phyloP scores from a whole-genome alignment of 306 rosid species.

The Dryas octopetala region DNA sequence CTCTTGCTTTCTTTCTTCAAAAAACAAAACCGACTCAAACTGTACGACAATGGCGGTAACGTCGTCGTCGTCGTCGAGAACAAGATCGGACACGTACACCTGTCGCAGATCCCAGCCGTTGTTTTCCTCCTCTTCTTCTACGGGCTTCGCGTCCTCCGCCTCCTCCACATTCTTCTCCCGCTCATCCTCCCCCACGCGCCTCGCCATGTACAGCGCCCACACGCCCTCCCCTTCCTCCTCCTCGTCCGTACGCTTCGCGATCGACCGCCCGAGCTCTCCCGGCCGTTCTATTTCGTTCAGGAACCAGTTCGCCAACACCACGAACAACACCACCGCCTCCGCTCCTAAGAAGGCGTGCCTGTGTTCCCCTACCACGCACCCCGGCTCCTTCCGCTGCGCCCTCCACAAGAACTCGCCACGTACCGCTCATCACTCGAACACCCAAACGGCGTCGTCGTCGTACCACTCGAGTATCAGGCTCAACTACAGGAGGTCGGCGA shows the following conservation, averaged over 20 bases:
- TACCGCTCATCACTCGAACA: background rate
- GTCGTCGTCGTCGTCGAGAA: background rate
- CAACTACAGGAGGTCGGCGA: slow-evolving; percentile 56
- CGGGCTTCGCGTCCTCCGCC: slow-evolving; percentile 48
- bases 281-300: slow-evolving; percentile 35
- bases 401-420: slow-evolving; percentile 42
- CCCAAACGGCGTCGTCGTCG: slow-evolving; percentile 11
- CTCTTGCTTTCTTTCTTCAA: background rate
- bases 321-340: no score
- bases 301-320: background rate
- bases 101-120: background rate
- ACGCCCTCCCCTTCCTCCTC: slow-evolving; percentile 5
- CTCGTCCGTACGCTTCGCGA: slow-evolving; percentile 29
- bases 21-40: background rate
- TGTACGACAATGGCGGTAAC: background rate
- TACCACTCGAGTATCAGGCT: slow-evolving; percentile 30
- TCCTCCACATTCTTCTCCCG: slow-evolving; percentile 29
- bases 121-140: slow-evolving; percentile 13
- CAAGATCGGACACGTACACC: background rate
- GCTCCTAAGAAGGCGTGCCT: slow-evolving; percentile 37
- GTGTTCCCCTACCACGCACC: slow-evolving; percentile 73
- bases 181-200: slow-evolving; percentile 34
- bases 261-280: slow-evolving; percentile 39
- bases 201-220: background rate
- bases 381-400: slow-evolving; percentile 72